Base-by-base conservation (phyloP, 805 yeast genomes). In the Kregervanrija delftensis region DNA sequence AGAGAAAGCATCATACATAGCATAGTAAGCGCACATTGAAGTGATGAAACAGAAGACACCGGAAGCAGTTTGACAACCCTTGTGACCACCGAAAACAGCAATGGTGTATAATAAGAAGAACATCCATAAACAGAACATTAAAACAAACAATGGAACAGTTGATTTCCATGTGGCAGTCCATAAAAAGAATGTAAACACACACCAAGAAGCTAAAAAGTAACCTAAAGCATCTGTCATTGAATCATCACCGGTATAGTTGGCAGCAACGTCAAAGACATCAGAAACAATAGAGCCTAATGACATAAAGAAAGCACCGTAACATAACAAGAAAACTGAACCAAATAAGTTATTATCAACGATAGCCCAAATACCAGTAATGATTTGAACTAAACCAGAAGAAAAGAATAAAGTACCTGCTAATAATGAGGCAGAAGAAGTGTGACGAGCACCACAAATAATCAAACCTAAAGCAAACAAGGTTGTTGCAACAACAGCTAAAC, bases 291-390 rank as follows among this genome's bases (percentile, higher is more conserved):
- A 68, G 33, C 74, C 78, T 51, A 60, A 69, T 3, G 71, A 60
- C 52, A 71, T 57, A 66, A 74, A 75, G 58, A 75, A 75, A 6
- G 72, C 71, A 39, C 78, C 80, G 54, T 65, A 73, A 42, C 70
- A 64, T 31, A 66, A 61, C 36, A 74, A 60, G 15, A 73, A 69
- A 10, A 73, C 68, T 11, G 73, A 72, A 36, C 73, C 79, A 55
- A 72, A 75, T 3, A 72, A 64, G 55, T 72, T 73, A 44, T 76
- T 73, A 34, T 64, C 60, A 33, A 66, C 62, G 44, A 75, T 56
- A 45, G 76, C 76, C 77, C 78, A 76, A 14, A 73, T 56, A 34
- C 81, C 81, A 33, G 73, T 66, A 35, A 74, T 61, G 30, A 72
- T 60, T 55, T 72, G 72, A 37, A 68, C 70, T n/a, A 68, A 52